These are phyloP conservation scores for Rosa persica DNA, from an alignment of 306 rosid species.

Conservation along the genomic window DNA sequence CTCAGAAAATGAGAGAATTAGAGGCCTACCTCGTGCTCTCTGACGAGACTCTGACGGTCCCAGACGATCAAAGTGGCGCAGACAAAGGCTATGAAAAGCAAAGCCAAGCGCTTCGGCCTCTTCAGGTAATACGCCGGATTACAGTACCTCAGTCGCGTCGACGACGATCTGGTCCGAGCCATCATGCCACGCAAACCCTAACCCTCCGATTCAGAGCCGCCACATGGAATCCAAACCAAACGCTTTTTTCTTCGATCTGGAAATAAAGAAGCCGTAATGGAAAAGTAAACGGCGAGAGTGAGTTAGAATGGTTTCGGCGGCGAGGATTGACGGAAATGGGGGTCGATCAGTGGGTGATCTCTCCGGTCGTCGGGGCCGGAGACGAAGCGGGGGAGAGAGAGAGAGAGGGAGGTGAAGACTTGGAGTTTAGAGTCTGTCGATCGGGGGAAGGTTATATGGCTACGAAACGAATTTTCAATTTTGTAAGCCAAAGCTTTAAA, in stretches of 20 bases:
- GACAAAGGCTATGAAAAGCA: conserved; percentile 79
- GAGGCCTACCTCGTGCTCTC: conserved; percentile 74
- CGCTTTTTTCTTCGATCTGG: not conserved
- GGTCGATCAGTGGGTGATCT: not conserved
- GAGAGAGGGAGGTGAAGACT: not conserved
- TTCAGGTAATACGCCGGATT: conserved; percentile 81
- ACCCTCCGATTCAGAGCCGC: conserved; percentile 21
- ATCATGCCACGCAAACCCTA: conserved; percentile 33
- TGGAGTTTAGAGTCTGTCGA: not conserved
- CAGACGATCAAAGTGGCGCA: conserved; percentile 62
- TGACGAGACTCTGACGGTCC: conserved; percentile 90
- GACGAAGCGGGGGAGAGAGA: not conserved
- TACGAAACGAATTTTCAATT: not conserved
- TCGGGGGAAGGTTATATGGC: not conserved
- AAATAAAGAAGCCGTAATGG: not conserved
- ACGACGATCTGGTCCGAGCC: conserved; percentile 78
- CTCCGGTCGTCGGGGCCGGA: conserved; percentile 20
- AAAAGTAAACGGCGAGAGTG: not conserved
- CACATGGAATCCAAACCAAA: not conserved
- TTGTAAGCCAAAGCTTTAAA: too few species aligned
- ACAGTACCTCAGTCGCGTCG: conserved; percentile 62
- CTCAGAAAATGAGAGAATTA: not conserved
- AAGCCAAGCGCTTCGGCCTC: conserved; percentile 84
- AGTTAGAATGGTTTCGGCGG: not conserved
- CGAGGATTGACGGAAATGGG: not conserved